Percentiles rank a stretch among this genome's conserved stretches.
Conservation (phyloP, 1,284 basidiomycete species). For the Pseudozyma sp. region DNA sequence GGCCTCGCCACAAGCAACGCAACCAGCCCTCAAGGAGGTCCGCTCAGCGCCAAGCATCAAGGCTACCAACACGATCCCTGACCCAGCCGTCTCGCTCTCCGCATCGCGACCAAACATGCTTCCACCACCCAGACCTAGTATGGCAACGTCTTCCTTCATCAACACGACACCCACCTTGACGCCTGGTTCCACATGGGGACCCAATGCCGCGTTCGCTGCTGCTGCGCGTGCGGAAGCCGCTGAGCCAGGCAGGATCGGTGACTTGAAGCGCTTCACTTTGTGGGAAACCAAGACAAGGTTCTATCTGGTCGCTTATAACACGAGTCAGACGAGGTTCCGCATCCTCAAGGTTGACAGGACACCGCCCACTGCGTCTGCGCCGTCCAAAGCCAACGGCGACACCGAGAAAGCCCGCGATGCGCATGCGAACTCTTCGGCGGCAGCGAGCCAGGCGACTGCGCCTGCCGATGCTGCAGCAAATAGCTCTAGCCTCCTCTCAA, state of each 20-base stretch:
- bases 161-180: constrained; percentile 45
- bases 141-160: constrained; percentile 48
- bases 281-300: constrained; percentile 67
- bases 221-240: constrained; percentile 46
- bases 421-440: neutral
- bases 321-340: constrained; percentile 63
- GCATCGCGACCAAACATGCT: constrained; percentile 42
- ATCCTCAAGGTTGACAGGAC: constrained; percentile 66
- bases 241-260: constrained; percentile 54
- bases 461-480: neutral
- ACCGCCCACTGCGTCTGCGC: constrained; percentile 39
- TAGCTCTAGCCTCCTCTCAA: neutral
- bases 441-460: neutral
- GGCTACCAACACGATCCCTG: constrained; percentile 41
- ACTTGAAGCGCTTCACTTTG: constrained; percentile 64
- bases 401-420: constrained; percentile 15
- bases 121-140: constrained; percentile 39
- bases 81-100: constrained; percentile 43
- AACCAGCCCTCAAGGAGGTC: constrained; percentile 23
- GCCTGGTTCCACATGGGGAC: constrained; percentile 50
- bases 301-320: constrained; percentile 66
- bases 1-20: neutral
- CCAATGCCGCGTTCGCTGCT: constrained; percentile 39
- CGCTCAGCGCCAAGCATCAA: constrained; percentile 34
- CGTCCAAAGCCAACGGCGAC: constrained; percentile 10